These are phyloP conservation scores for Tephrocybe rancida DNA, from an alignment of 768 basidiomycete genomes.

Conservation along the genomic window DNA sequence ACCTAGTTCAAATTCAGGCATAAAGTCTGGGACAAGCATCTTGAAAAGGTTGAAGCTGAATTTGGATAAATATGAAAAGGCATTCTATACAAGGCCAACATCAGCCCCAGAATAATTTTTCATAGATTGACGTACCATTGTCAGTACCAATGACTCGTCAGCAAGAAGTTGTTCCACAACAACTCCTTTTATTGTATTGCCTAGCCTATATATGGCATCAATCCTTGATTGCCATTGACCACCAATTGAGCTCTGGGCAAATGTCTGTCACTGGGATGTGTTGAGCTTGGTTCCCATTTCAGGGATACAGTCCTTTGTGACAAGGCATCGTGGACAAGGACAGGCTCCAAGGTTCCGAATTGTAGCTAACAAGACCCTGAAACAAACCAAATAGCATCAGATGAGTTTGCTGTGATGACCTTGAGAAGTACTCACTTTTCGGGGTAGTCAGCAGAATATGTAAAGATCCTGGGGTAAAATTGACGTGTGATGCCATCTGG, in stretches of 20 bases:
- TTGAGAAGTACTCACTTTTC: conserved; percentile 27
- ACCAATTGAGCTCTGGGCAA: neutral
- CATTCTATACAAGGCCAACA: too few relatives aligned
- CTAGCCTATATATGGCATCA: neutral
- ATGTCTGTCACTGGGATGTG: conserved; percentile 1
- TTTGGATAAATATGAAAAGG: conserved; percentile 22
- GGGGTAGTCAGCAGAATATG: conserved; percentile 35
- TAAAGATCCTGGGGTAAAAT: conserved; percentile 29
- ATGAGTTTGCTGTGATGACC: neutral
- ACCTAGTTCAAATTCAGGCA: conserved; percentile 40
- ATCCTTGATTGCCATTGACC: neutral
- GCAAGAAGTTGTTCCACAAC: conserved; percentile 11
- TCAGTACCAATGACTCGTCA: conserved; percentile 16
- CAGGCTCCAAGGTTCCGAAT: conserved; percentile 24
- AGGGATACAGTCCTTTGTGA: conserved; percentile 19
- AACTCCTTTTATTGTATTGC: neutral
- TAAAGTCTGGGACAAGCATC: conserved; percentile 30
- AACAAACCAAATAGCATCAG: neutral
- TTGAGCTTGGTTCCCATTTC: conserved; percentile 23
- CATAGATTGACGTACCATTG: too few relatives aligned
- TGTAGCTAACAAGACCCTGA: conserved; percentile 20
- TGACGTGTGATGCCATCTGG: conserved; percentile 26
- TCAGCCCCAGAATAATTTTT: too few relatives aligned
- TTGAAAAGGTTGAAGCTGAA: conserved; percentile 22
- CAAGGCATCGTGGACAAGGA: conserved; percentile 29